A percentile compares a stretch with the other conserved stretches of the same genome.
Conservation (phyloP, 2,329 filamentous ascomycete genomes). For the Fusarium globosum region DNA sequence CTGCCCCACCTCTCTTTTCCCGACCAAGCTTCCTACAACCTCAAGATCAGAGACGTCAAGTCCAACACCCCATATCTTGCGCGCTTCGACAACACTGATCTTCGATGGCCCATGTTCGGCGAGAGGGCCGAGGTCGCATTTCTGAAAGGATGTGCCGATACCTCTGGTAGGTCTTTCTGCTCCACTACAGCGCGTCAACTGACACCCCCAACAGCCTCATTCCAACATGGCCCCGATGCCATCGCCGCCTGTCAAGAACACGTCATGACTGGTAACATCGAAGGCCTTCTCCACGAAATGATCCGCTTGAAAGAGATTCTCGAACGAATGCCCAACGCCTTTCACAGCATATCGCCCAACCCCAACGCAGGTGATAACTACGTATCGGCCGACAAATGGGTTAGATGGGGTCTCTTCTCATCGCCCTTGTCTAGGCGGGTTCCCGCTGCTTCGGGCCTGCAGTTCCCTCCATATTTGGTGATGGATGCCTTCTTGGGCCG, state of each 20-base stretch:
- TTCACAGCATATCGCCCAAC: constrained; percentile 65
- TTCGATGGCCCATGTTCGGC: constrained; percentile 66
- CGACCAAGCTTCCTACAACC: constrained; percentile 65
- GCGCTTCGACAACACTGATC: constrained; percentile 64
- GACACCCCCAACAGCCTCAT: constrained; percentile 48
- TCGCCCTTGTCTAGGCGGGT: constrained; percentile 62
- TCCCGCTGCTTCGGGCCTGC: constrained; percentile 62
- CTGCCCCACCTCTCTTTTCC: constrained; percentile 64
- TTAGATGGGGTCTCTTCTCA: constrained; percentile 64
- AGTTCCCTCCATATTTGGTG: constrained; percentile 64
- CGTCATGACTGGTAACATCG: constrained; percentile 64
- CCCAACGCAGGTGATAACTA: constrained; percentile 63
- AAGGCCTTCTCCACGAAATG: constrained; percentile 61
- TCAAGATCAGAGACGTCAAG: constrained; percentile 60
- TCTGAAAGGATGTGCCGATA: constrained; percentile 61
- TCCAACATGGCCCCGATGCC: constrained; percentile 62
- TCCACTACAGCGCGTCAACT: not conserved
- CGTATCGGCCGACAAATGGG: constrained; percentile 60
- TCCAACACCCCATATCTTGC: constrained; percentile 62
- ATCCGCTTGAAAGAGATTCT: constrained; percentile 64
- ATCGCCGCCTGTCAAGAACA: constrained; percentile 65
- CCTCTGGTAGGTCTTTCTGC: constrained; percentile 38
- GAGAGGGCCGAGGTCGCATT: constrained; percentile 64
- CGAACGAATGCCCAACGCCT: constrained; percentile 64
- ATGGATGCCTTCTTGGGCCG: constrained; percentile 67